Evolutionary conservation across 306 rosid genomes (phyloP), one percentile per base, ranked within the genome.

Genomic region (Benincasa hispida): DNA sequence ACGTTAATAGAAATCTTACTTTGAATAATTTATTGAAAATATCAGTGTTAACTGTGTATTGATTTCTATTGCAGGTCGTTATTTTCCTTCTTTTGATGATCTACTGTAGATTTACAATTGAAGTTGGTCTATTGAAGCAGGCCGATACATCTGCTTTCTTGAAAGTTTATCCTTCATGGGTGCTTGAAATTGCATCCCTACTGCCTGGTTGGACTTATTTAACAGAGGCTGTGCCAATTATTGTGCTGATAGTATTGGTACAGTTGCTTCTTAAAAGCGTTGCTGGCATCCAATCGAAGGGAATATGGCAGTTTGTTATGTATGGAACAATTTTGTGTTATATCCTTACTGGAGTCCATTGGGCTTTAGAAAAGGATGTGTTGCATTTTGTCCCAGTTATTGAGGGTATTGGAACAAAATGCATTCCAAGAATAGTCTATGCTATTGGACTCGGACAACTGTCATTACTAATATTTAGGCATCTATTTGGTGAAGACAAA

Each of bases 81-180:
- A 90, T 86, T 35, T 90, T 94, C 79, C 96, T 94, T 85, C 79
- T 94, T 83, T 85, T 94, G 84, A 78, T 92, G 85, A 85, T 84
- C 81, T 82, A 89, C 75, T 88, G 88, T 85, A 91, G 97, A 85
- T 90, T 89, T 82, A 72, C 89, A 22, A 89, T 92, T 81, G 97
- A 94, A 82, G 83, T 90, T 85, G 98, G 98, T 74, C 78, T 85
- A 77, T 81, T 92, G 56, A 93, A 93, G 91, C 97, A 93, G 84
- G 89, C 96, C 78, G 90, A 91, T 35, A 87, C 91, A 53, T 90
- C 93, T 70, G 95, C 91, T 53, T 83, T 84, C 83, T 79, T 88
- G 88, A 89, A 82, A 72, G 87, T 77, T 61, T 77, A 82, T 84
- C 82, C 88, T 83, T 90, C 91, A 35, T 89, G 93, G 97, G 81